Conservation (phyloP, 106 monocot species). For the Dendrobium catenatum region DNA sequence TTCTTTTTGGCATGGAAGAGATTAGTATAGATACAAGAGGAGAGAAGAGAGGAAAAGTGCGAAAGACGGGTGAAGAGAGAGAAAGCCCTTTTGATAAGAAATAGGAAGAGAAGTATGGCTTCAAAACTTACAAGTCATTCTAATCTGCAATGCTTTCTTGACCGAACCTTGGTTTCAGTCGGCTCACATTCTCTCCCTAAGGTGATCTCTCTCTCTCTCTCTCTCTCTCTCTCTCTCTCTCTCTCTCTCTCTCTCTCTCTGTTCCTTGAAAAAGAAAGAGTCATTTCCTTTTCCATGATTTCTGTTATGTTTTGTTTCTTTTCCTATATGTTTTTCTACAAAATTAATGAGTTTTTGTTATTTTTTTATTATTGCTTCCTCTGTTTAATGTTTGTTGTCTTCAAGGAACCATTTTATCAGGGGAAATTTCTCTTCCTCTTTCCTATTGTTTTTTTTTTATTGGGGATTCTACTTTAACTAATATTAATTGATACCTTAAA, state of each 20-base stretch:
- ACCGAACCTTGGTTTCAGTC: slow-evolving; percentile 30
- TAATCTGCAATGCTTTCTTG: slow-evolving; percentile 45
- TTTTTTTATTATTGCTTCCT: background rate
- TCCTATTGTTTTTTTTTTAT: background rate
- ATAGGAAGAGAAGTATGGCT: background rate
- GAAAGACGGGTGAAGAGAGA: background rate
- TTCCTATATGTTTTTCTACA: background rate
- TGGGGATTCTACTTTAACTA: background rate
- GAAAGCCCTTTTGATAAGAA: background rate
- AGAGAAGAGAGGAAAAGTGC: no score
- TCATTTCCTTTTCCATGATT: background rate
- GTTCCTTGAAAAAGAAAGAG: background rate
- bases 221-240: background rate
- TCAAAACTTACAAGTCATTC: slow-evolving; percentile 20
- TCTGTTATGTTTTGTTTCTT: background rate
- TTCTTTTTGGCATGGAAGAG: background rate
- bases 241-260: no score
- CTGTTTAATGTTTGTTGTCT: background rate
- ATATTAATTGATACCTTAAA: background rate
- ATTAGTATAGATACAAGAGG: background rate
- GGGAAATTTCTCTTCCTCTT: no score
- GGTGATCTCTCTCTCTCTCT: slow-evolving; percentile 20
- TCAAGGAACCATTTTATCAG: background rate
- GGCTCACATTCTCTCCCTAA: slow-evolving; percentile 26
- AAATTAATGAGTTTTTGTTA: background rate